Percentiles rank a stretch among this genome's conserved stretches.
Evolutionary conservation across 2,329 filamentous ascomycete genomes (phyloP).

Genomic region (Botrytis paeoniae): DNA sequence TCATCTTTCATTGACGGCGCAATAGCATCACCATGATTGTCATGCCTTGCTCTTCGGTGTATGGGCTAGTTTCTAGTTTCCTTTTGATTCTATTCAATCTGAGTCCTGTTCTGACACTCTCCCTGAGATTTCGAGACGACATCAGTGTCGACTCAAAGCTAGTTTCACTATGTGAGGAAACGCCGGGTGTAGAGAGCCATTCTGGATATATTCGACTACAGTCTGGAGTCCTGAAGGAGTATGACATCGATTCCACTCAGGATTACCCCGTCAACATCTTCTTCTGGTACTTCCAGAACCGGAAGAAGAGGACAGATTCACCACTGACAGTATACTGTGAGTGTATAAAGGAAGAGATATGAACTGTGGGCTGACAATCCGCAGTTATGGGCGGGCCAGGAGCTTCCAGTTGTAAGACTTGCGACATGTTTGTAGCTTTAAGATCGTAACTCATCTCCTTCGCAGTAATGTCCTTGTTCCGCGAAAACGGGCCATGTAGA

Average conservation of each 20-base stretch:
- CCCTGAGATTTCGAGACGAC: too few species aligned
- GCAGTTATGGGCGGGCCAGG: conserved; percentile 60
- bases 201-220: conserved; percentile 25
- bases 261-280: conserved; percentile 26
- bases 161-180: conserved; percentile 23
- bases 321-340: conserved; percentile 53
- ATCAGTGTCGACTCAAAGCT: conserved; percentile 1
- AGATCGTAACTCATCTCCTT: not conserved
- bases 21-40: too few species aligned
- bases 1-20: too few species aligned
- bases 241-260: conserved; percentile 13
- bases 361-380: not conserved
- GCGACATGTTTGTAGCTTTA: not conserved
- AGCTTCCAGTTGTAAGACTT: conserved; percentile 30
- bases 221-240: conserved; percentile 6
- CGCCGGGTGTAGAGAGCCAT: conserved; percentile 20
- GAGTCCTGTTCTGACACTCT: too few species aligned
- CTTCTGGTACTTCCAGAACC: conserved; percentile 44
- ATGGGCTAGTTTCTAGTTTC: too few species aligned
- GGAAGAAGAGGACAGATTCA: conserved; percentile 45
- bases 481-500: conserved; percentile 51
- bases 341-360: not conserved
- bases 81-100: too few species aligned
- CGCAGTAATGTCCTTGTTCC: conserved; percentile 51
- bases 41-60: too few species aligned